Evolutionary conservation across 257 asterid genomes (phyloP), one percentile per base, ranked within the genome.

Genomic region (Hygrophila difformis): DNA sequence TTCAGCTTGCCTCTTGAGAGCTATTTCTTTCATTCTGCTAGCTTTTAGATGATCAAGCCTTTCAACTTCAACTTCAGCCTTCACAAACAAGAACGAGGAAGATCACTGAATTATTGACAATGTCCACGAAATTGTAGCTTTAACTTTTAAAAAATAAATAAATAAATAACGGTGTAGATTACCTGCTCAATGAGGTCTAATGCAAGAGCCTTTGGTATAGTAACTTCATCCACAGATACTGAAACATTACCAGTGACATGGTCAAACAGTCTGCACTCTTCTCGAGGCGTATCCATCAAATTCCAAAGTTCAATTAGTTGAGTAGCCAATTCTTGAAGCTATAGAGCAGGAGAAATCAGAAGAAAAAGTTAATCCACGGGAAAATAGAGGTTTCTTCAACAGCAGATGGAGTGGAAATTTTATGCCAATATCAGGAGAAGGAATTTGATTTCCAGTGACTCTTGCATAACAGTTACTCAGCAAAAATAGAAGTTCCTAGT

Each of bases 51-150:
- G 82, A 71, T 86, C 96, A 47, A 91, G 99, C 70, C 99, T 86
- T 70, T 82, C 93, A 58, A 78, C 99, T 70, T 91, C 99, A 66
- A 72, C 86, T 60, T 79, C 95, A 61, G 89, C 97, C 99, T 91
- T 69, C 38, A 62, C 53, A 34, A 67, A 16, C 7, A 15, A 20
- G 2, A 56, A 22, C 23, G 39, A 47, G 18, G 40, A 59, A 46
- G 12, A 48, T 67, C 16, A 51, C 47, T 18, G n/a, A 9, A 43
- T 15, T 2, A 33, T 44, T 26, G 7, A 39, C 17, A 24, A 17
- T 35, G 22, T 48, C 49, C 4, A 61, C 18, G n/a, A 8, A 46
- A 54, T 39, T 26, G 4, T 45, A 10, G 37, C 3, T 5, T 33
- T 33, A 5, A 24, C 5, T 24, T n/a, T n/a, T n/a, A n/a, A n/a